Evolutionary conservation across 129 eudicot genomes (phyloP).

Genomic region (Oenanthe sinensis): DNA sequence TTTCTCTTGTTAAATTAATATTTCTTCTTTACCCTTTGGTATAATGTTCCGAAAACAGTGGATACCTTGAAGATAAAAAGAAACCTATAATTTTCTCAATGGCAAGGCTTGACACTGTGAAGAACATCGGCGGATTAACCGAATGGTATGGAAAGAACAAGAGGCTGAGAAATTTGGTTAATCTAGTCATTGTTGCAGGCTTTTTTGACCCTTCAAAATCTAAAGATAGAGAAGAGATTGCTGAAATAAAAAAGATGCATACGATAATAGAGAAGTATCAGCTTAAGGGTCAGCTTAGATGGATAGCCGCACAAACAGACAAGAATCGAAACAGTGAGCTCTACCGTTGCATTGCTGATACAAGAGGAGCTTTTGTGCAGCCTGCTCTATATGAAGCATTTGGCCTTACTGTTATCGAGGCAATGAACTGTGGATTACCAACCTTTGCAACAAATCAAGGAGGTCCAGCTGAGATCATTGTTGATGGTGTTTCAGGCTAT

Average conservation of each 20-base stretch:
- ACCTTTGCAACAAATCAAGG: conserved; percentile 96
- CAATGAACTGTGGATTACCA: conserved; percentile 95
- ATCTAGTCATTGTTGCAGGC: conserved; percentile 84
- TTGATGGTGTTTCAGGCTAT: conserved; percentile 90
- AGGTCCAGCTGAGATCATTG: conserved; percentile 93
- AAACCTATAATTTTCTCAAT: conserved; percentile 92
- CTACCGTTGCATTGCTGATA: conserved; percentile 81
- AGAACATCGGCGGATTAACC: conserved; percentile 78
- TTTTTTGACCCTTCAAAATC: conserved; percentile 86
- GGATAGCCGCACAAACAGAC: conserved; percentile 98
- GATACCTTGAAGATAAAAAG: conserved; percentile 64
- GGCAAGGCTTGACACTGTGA: conserved; percentile 94
- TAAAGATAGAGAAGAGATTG: conserved; percentile 92
- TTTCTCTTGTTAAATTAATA: background rate
- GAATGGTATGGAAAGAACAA: conserved; percentile 91
- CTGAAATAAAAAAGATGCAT: conserved; percentile 89
- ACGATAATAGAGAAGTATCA: conserved; percentile 61
- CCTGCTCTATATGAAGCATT: conserved; percentile 97
- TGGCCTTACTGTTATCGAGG: conserved; percentile 96
- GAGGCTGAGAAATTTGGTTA: conserved; percentile 68
- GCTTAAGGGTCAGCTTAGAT: conserved; percentile 83
- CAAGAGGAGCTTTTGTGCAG: conserved; percentile 92
- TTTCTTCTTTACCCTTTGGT: conserved; percentile 6
- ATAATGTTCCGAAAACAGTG: conserved; percentile 34
- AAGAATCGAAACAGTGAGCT: conserved; percentile 73